Conservation (phyloP, 1,284 basidiomycete species). For the Microbotryum intermedium region DNA sequence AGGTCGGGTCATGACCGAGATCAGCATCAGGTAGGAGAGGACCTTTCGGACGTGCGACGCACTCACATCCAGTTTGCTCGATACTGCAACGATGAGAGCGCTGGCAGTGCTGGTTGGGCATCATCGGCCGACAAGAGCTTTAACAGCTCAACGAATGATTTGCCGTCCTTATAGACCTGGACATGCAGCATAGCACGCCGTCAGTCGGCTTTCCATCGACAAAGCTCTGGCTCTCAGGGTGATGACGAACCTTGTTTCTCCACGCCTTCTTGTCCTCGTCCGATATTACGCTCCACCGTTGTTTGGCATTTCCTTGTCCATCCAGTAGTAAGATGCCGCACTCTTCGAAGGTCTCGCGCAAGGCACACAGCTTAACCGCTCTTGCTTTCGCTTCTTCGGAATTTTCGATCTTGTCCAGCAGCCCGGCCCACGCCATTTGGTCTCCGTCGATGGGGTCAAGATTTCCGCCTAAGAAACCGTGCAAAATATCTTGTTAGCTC, state of each 20-base stretch:
- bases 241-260: slow-evolving; percentile 10
- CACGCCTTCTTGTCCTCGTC: slow-evolving; percentile 4
- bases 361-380: slow-evolving; percentile 26
- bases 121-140: background rate
- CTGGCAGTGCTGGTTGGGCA: background rate
- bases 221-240: background rate
- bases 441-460: slow-evolving; percentile 25
- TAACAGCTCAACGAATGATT: slow-evolving; percentile 6
- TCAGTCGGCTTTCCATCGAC: background rate
- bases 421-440: background rate
- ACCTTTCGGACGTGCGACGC: background rate
- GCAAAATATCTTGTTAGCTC: background rate
- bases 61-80: slow-evolving; percentile 29
- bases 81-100: slow-evolving; percentile 6
- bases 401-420: background rate
- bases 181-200: too few relatives aligned
- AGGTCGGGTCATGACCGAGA: background rate
- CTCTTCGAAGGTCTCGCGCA: slow-evolving; percentile 35
- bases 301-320: background rate
- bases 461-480: slow-evolving; percentile 23
- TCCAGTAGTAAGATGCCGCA: slow-evolving; percentile 29
- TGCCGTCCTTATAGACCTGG: slow-evolving; percentile 2
- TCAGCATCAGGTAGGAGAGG: too few relatives aligned
- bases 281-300: slow-evolving; percentile 1
- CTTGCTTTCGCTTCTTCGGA: slow-evolving; percentile 2